Evolutionary conservation across 176 grass and related monocot genomes (phyloP), one percentile per base, ranked within the genome.

Genomic region (Musa acuminata): DNA sequence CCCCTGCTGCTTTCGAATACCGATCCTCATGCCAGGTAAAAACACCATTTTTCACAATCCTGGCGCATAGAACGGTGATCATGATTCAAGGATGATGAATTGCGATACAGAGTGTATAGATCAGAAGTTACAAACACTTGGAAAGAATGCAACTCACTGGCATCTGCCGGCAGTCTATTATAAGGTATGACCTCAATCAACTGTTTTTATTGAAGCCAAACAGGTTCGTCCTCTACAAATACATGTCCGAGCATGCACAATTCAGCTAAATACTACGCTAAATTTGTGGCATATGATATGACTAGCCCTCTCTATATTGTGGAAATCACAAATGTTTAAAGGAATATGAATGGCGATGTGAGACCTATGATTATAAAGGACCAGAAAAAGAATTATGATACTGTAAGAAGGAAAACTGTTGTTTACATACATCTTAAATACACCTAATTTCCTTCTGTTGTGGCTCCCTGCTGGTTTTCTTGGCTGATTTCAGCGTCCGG

Each of bases 401-500:
- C 35, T 5, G 35, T 43, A 23, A 23, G 21, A 9, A 64, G 10
- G 10, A 25, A n/a, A 25, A 2, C 10, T 8, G n/a, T 64, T 25
- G 62, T 11, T 22, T 10, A 1, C 0, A 2, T 64, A 22, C 2
- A 13, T 11, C 8, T 23, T 64, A n/a, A 43, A 43, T 64, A 21
- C 1, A 17, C 64, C 35, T 13, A 13, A 22, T 26, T 67, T 43
- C 6, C 13, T 67, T 43, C 6, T 16, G 26, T 29, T 1, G 35
- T 50, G 10, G 16, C 8, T n/a, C 43, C 17, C 16, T 70, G 43
- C 43, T 49, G 67, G 17, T 70, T 51, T 50, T 70, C 67, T 51
- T 87, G 85, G 58, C 69, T 60, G 12, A 48, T 78, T 23, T 93
- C 88, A 84, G 76, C 59, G 20, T 76, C 52, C 29, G 80, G 77